phyloP scores from a whole-genome alignment of 306 rosid genomes.

The Gillenia trifoliata region DNA sequence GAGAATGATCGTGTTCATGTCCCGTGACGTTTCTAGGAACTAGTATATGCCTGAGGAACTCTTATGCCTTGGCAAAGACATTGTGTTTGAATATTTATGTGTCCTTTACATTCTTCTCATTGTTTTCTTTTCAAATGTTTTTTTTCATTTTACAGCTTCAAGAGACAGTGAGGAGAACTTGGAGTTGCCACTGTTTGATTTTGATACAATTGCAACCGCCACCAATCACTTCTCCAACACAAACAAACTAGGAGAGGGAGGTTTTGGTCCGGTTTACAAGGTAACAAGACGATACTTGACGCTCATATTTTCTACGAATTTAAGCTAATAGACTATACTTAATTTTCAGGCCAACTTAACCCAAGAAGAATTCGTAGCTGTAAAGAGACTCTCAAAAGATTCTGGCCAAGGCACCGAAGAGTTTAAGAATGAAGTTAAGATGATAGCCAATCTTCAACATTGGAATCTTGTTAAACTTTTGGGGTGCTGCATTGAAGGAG shows the following conservation, averaged over 20 bases:
- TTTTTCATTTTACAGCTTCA: slow-evolving; percentile 3
- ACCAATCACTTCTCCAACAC: slow-evolving; percentile 32
- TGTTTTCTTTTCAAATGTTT: no score
- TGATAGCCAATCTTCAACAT: slow-evolving; percentile 26
- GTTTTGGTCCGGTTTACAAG: slow-evolving; percentile 58
- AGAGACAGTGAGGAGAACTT: slow-evolving; percentile 19
- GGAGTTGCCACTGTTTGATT: slow-evolving; percentile 45
- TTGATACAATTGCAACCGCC: slow-evolving; percentile 34
- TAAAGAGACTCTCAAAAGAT: slow-evolving; percentile 23
- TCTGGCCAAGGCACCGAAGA: slow-evolving; percentile 29
- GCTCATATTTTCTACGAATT: not conserved
- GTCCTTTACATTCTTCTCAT: not conserved
- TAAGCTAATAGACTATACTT: not conserved
- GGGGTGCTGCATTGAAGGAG: slow-evolving; percentile 16
- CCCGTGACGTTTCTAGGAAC: not conserved
- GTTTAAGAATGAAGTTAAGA: slow-evolving; percentile 26
- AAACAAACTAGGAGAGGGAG: slow-evolving; percentile 51
- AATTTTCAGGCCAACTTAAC: slow-evolving; percentile 3
- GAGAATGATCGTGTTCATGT: not conserved
- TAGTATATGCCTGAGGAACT: not conserved
- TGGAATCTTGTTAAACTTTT: slow-evolving; percentile 20
- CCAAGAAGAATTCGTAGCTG: slow-evolving; percentile 18
- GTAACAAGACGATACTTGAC: slow-evolving; percentile 4
- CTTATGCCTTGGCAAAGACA: not conserved
- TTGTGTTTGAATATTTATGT: not conserved